These are phyloP conservation scores for Ogataea salicorniae DNA, from an alignment of 805 yeast genomes.

Conservation along the genomic window DNA sequence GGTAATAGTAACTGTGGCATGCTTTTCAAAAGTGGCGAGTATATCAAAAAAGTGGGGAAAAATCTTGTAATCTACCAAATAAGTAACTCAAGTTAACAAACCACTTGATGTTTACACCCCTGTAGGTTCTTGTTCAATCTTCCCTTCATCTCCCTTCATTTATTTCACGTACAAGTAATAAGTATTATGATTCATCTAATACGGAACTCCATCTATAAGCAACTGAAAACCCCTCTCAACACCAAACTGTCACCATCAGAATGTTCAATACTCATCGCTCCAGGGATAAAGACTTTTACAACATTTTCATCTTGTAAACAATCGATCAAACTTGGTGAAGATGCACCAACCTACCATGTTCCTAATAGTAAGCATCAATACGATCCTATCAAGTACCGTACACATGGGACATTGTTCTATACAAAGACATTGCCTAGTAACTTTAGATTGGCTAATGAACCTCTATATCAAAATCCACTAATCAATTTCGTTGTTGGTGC, in stretches of 20 bases:
- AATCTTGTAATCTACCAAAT: too few species aligned
- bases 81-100: too few species aligned
- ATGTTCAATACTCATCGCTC: background rate
- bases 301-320: slow-evolving; percentile 1
- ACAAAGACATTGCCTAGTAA: slow-evolving; percentile 40
- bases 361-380: slow-evolving; percentile 18
- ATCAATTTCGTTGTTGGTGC: slow-evolving; percentile 56
- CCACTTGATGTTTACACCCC: too few species aligned
- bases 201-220: too few species aligned
- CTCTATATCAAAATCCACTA: slow-evolving; percentile 62
- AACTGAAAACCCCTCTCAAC: too few species aligned
- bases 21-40: too few species aligned
- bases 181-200: too few species aligned
- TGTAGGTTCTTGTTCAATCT: too few species aligned
- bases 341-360: slow-evolving; percentile 24
- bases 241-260: too few species aligned
- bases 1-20: too few species aligned
- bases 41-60: too few species aligned
- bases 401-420: slow-evolving; percentile 28
- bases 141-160: background rate
- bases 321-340: slow-evolving; percentile 27
- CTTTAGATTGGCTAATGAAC: slow-evolving; percentile 51
- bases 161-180: too few species aligned
- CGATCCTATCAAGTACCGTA: slow-evolving; percentile 22
- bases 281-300: background rate